Base-by-base conservation (phyloP, 805 yeast species). In the Metschnikowia lunata region DNA sequence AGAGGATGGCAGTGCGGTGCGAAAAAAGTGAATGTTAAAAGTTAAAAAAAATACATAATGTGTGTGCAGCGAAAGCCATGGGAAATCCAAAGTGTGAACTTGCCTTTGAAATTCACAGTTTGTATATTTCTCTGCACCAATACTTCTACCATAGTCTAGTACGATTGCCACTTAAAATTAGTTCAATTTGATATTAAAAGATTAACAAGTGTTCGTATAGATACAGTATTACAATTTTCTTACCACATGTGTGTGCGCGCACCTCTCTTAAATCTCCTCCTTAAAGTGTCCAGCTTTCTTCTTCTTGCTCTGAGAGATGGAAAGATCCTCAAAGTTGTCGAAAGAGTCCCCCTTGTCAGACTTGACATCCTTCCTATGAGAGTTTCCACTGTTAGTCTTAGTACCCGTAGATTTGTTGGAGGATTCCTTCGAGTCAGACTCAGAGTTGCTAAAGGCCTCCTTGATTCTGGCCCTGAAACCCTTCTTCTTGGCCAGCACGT, bases 221-320 rank as follows among this genome's bases (percentile, higher is more conserved):
- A 3, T 18, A n/a, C n/a, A 28, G 30, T 28, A 10, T 29, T 10
- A 12, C n/a, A 12, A 29, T 29, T 29, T 10, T 12, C n/a, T 12
- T 12, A 11, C 31, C n/a, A 4, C 31, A 8, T 28, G 30, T 28
- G n/a, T 10, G 31, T 29, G 31, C n/a, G 31, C 31, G 11, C n/a
- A 12, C 31, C 31, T 29, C 27, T 12, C 15, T 15, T 15, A 34
- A 8, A 70, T 66, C 51, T 69, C 74, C 54, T 70, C 75, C 50
- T 67, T 70, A 51, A 70, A 70, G 26, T 69, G 49, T 6, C 73
- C 73, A 14, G 69, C 69, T 43, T 59, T 58, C 46, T 62, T 63
- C 46, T 62, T 62, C 31, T 56, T 44, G 40, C 55, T 54, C 42
- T 59, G 58, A 29, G 51, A 50, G 33, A 63, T 55, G 7, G 69